These are phyloP conservation scores for Nemania serpens DNA, from an alignment of 2,329 filamentous ascomycete species.

Conservation along the genomic window DNA sequence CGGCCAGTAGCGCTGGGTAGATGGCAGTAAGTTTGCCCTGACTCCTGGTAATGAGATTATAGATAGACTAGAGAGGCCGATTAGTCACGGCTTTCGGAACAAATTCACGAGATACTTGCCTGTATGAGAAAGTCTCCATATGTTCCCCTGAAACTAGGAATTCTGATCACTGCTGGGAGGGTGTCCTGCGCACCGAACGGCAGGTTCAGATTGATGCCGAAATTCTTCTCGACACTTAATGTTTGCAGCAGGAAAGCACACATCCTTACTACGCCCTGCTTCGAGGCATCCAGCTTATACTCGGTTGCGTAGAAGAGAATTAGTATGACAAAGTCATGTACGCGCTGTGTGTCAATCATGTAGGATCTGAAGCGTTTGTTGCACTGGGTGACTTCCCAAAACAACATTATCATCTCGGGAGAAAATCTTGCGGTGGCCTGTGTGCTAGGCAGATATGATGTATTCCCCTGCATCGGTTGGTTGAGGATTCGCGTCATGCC, in stretches of 20 bases:
- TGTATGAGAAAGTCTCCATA: constrained; percentile 95
- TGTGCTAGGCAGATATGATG: constrained; percentile 84
- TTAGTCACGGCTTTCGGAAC: constrained; percentile 30
- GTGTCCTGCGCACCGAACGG: constrained; percentile 87
- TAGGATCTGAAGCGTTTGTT: constrained; percentile 97
- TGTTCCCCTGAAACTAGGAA: constrained; percentile 82
- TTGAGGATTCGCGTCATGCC: constrained; percentile 92
- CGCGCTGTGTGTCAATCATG: constrained; percentile 92
- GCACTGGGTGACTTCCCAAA: constrained; percentile 96
- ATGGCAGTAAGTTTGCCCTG: constrained; percentile 89
- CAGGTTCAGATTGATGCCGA: constrained; percentile 88
- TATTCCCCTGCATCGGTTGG: constrained; percentile 86
- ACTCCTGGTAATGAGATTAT: constrained; percentile 86
- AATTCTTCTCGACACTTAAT: constrained; percentile 87
- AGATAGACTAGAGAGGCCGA: constrained; percentile 70
- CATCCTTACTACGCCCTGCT: constrained; percentile 93
- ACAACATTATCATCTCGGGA: constrained; percentile 94
- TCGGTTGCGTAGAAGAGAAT: constrained; percentile 92
- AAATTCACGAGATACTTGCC: constrained; percentile 54
- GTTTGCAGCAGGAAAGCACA: constrained; percentile 97
- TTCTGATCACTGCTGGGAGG: constrained; percentile 77
- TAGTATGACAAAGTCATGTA: constrained; percentile 89
- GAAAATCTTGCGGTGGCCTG: constrained; percentile 83
- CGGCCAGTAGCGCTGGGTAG: constrained; percentile 87
- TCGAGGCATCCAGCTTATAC: constrained; percentile 81